phyloP scores from a whole-genome alignment of 2,329 filamentous ascomycete genomes.

The Fusarium setosum region DNA sequence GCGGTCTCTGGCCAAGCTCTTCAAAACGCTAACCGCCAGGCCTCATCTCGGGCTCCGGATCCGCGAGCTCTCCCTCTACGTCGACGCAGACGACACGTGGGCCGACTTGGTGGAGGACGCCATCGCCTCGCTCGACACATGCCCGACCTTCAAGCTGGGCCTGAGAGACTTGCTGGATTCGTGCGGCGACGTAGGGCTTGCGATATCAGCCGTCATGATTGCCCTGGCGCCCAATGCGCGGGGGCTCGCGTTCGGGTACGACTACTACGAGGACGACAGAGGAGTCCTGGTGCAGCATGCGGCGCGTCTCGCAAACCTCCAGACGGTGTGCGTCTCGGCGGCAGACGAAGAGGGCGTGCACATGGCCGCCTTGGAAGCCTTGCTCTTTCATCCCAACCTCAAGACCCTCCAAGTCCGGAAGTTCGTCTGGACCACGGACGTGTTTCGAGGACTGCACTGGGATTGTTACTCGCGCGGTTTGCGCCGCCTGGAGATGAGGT shows the following conservation, averaged over 20 bases:
- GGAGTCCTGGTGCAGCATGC: no score
- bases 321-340: neutral
- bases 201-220: no score
- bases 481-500: neutral
- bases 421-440: neutral
- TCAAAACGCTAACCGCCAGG: neutral
- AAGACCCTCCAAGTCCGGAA: neutral
- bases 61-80: neutral
- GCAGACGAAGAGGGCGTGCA: neutral
- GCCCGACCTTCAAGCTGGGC: no score
- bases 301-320: constrained; percentile 1
- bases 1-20: neutral
- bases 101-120: no score
- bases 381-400: neutral
- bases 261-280: no score
- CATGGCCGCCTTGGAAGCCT: neutral
- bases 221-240: no score
- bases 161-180: no score
- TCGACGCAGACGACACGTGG: no score
- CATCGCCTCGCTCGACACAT: no score
- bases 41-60: neutral
- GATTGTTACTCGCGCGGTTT: neutral
- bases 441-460: neutral
- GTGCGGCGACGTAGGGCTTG: no score
- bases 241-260: no score